Base-by-base conservation (phyloP, 306 rosid genomes). In the Lupinus albus region DNA sequence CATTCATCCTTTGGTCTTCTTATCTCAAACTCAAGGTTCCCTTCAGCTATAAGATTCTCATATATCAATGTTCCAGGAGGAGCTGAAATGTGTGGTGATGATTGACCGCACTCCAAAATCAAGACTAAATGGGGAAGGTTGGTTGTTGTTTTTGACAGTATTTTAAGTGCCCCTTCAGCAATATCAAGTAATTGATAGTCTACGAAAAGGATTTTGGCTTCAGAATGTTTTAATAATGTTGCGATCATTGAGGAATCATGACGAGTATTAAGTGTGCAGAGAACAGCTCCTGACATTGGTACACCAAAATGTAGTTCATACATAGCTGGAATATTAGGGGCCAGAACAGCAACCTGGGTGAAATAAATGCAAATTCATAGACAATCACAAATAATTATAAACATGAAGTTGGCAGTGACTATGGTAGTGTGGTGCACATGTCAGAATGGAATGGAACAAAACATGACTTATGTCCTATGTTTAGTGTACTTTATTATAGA, bases 261-360 rank as follows among this genome's bases (percentile, higher is more conserved):
- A 1, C 92, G 95, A 0, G 76, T 75, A 32, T 92, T 92, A 8
- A 92, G 84, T 0, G 95, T 72, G 67, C 92, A 92, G 39, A 92
- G 88, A 69, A 92, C 64, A 39, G 86, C 96, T 36, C 95, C 95
- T 3, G 96, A 91, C 97, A 92, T 92, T 56, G 96, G 95, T 53
- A 82, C 92, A 56, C 81, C 97, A 76, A 92, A 92, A 72, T 92
- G 95, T 1, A 92, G 75, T 80, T 92, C 97, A 72, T 85, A 92
- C 84, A 85, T 87, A 30, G 90, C 95, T 6, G 97, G 95, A 71
- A 81, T 66, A 64, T 92, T 92, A 5, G 91, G 87, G 28, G 88
- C 89, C 77, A 89, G 51, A 3, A 84, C 93, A 28, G 97, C 96
- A 61, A 91, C 95, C 97, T 91, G 76, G 76, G 7, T 35, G 82